Percentiles rank a stretch among this genome's conserved stretches.
Evolutionary conservation across 2,329 filamentous ascomycete genomes (phyloP).

Genomic region (Madurella mycetomatis): DNA sequence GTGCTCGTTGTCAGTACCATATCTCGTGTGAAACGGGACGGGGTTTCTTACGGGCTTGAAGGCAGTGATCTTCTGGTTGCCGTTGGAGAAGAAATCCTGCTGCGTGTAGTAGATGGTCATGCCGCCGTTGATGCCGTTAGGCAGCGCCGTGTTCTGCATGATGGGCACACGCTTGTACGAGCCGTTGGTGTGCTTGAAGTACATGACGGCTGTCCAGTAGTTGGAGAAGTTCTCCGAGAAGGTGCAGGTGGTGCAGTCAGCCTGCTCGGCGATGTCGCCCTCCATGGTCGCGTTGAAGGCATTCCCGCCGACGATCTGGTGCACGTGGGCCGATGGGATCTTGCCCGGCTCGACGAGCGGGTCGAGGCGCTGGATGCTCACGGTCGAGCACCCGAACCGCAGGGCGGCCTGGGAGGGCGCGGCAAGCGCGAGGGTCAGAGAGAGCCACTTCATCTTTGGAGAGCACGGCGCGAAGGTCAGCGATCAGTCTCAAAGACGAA

Average conservation of each 20-base stretch:
- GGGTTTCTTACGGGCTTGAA: constrained; percentile 35
- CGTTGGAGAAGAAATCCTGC: constrained; percentile 32
- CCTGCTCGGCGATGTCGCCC: constrained; percentile 22
- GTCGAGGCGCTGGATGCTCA: constrained; percentile 17
- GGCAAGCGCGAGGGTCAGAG: constrained; percentile 19
- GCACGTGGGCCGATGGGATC: constrained; percentile 24
- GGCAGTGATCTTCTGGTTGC: constrained; percentile 36
- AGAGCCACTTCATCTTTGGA: constrained; percentile 23
- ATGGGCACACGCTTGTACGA: constrained; percentile 26
- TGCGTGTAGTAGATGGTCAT: constrained; percentile 26
- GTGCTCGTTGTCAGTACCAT: background rate
- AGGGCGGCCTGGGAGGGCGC: constrained; percentile 25
- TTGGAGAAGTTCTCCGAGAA: constrained; percentile 29
- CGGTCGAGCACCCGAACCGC: constrained; percentile 19
- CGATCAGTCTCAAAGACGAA: background rate
- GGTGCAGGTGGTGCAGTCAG: constrained; percentile 27
- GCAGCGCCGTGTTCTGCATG: constrained; percentile 24
- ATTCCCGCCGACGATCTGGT: constrained; percentile 28
- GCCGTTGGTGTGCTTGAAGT: constrained; percentile 27
- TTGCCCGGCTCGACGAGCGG: constrained; percentile 27
- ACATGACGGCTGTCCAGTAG: constrained; percentile 30
- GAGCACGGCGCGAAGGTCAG: background rate
- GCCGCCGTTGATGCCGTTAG: constrained; percentile 19
- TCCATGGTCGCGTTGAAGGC: constrained; percentile 27
- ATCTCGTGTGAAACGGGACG: constrained; percentile 18